phyloP scores from a whole-genome alignment of 176 grass and related monocot genomes.

The Triticum monococcum region DNA sequence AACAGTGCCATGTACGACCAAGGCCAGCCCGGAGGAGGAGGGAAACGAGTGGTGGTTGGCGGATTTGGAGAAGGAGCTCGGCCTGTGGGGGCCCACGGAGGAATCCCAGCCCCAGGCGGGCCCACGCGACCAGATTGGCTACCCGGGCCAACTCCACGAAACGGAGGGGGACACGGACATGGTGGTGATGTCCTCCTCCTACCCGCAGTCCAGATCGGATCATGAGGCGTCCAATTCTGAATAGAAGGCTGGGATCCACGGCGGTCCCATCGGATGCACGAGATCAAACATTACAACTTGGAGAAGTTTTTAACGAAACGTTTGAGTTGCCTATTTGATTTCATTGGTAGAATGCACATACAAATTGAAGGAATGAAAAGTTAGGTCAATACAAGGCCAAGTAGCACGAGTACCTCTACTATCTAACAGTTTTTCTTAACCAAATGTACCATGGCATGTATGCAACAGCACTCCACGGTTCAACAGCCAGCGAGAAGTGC shows the following conservation, averaged over 20 bases:
- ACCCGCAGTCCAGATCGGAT: not conserved
- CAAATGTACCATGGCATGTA: not conserved
- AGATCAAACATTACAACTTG: not conserved
- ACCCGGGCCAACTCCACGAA: not conserved
- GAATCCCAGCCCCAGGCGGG: constrained; percentile 22
- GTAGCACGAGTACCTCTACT: not conserved
- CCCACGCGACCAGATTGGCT: not conserved
- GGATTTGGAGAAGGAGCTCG: constrained; percentile 72
- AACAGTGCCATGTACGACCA: constrained; percentile 20
- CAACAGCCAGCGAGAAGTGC: constrained; percentile 4
- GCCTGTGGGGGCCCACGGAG: constrained; percentile 41
- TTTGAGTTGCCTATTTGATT: not conserved
- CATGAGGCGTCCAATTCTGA: not conserved
- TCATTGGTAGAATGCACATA: constrained; percentile 13
- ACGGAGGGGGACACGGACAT: not conserved
- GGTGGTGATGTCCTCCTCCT: constrained; percentile 19
- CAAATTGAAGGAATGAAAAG: not conserved
- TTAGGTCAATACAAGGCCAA: not conserved
- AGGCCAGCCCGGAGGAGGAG: not conserved
- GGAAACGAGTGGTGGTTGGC: constrained; percentile 56
- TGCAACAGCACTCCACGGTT: not conserved
- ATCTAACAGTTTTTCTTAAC: constrained; percentile 7
- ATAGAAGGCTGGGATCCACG: not conserved
- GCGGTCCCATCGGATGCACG: constrained; percentile 10
- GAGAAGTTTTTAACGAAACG: constrained; percentile 12